Base-by-base conservation (phyloP, 768 basidiomycete genomes). In the button mushroom (Agaricus bisporus) region DNA sequence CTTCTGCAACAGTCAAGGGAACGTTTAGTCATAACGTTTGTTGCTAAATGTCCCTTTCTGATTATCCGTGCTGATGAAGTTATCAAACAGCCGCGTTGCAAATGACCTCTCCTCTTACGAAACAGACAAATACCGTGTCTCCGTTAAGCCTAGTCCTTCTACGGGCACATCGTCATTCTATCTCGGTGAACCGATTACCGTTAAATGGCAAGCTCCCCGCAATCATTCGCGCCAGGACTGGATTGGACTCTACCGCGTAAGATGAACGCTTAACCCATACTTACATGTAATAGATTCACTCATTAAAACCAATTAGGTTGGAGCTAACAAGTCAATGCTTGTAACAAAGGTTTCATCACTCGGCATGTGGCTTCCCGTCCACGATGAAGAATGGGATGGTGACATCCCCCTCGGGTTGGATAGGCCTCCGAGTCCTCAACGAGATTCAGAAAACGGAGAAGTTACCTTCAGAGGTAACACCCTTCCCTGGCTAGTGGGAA, bases 341-440 rank as follows among this genome's bases (percentile, higher is more conserved):
- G 83, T 98, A 41, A 99, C 97, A 6, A 83, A 84, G 55, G 86
- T 86, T 4, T 84, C 88, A 4, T 91, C 90, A 1, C 70, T 88
- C 61, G 95, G 95, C 28, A 83, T 88, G 77, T 99, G 97, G 97
- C 76, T 88, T 28, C 94, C 94, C 35, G 86, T 98, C 22, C 85
- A 92, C 59, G 80, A 84, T 54, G 87, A 93, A 58, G 95, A 95
- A 65, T 98, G 92, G 90, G 88, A 95, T 55, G 95, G 93, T 1
- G 87, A 95, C 66, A 70, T 81, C 18, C 88, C 87, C 22, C 61
- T 85, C 48, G 76, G 77, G 8, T 61, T 77, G 15, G 61, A 68
- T 22, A 65, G 72, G 45, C 63, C 72, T 9, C 63, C 67, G n/a
- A 61, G 65, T 38, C 60, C 70, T 12, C 65, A 67, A 10, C 63